Evolutionary conservation across 129 eudicot species (phyloP), one percentile per base, ranked within the genome.

Genomic region (Chrysanthemum seticuspe): DNA sequence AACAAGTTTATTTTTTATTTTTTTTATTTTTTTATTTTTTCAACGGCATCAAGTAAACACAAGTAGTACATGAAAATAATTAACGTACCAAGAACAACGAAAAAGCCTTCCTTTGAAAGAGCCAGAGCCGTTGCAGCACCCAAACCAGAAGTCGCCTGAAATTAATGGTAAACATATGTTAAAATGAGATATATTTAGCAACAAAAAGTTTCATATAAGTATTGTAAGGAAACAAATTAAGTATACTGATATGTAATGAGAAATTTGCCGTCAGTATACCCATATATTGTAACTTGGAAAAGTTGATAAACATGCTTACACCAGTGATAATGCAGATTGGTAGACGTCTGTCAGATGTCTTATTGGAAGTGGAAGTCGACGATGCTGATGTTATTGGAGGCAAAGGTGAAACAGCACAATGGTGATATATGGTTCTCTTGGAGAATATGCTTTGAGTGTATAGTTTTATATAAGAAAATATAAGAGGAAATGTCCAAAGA

Each of bases 91-190:
- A 94, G 90, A 79, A 90, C 88, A 58, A 90, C 89, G 67, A 15
- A 83, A 79, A 81, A 94, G 67, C 97, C 99, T 82, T 94, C 79
- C 76, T 65, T 83, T 45, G 97, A 79, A 55, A 94, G 91, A 51
- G 84, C 91, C 75, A 78, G 51, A 67, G 94, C 91, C 49, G 89
- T 88, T 70, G 93, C 96, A 70, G 97, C 97, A 79, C 99, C 99
- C 78, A 94, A 80, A 36, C 99, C 99, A 64, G 99, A 90, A 13
- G 96, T 82, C 48, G 96, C 96, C 99, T 94, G 82, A 64, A 79
- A 71, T 71, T 63, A 66, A 59, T 45, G 60, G 71, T n/a, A 61
- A 18, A 31, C 61, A 75, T 31, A 44, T 34, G 40, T 14, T 59
- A 6, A 64, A 31, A 62, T 15, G 66, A 62, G 40, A 57, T 19